phyloP scores from a whole-genome alignment of 768 basidiomycete species.

The Ramaria rubella region DNA sequence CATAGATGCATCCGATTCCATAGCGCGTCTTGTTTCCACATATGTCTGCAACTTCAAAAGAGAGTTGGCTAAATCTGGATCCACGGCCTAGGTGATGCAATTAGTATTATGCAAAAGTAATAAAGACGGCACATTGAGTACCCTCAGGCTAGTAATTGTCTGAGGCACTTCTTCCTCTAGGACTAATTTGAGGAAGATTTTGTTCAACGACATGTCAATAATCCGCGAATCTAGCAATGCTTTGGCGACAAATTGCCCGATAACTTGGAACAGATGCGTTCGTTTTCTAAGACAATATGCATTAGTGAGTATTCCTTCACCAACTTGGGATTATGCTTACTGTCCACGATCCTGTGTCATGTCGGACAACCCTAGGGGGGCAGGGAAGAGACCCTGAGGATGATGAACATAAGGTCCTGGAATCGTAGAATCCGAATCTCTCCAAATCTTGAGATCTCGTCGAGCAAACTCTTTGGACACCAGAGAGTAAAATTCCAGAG shows the following conservation, averaged over 20 bases:
- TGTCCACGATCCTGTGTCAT: slow-evolving; percentile 66
- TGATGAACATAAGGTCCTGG: slow-evolving; percentile 73
- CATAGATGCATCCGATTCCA: slow-evolving; percentile 37
- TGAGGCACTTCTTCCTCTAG: slow-evolving; percentile 82
- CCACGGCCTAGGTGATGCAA: slow-evolving; percentile 57
- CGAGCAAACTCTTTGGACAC: slow-evolving; percentile 94
- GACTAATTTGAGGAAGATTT: slow-evolving; percentile 86
- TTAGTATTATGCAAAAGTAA: neutral
- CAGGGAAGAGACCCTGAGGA: slow-evolving; percentile 81
- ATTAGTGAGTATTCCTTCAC: slow-evolving; percentile 3
- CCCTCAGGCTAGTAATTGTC: slow-evolving; percentile 77
- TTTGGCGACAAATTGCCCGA: slow-evolving; percentile 96
- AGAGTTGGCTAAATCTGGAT: slow-evolving; percentile 79
- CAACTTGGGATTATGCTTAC: slow-evolving; percentile 36
- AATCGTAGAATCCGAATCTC: slow-evolving; percentile 65
- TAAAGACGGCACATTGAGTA: slow-evolving; percentile 23
- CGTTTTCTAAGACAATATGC: slow-evolving; percentile 50
- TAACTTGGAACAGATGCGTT: slow-evolving; percentile 78
- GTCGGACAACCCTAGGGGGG: slow-evolving; percentile 68
- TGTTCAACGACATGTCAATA: slow-evolving; percentile 92
- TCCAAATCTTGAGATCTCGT: slow-evolving; percentile 84
- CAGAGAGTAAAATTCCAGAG: slow-evolving; percentile 96
- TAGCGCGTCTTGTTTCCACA: slow-evolving; percentile 29
- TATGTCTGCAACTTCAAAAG: slow-evolving; percentile 66
- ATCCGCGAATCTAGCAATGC: slow-evolving; percentile 96